Base-by-base conservation (phyloP, 2,329 filamentous ascomycete species). In the Penicillium sp. region DNA sequence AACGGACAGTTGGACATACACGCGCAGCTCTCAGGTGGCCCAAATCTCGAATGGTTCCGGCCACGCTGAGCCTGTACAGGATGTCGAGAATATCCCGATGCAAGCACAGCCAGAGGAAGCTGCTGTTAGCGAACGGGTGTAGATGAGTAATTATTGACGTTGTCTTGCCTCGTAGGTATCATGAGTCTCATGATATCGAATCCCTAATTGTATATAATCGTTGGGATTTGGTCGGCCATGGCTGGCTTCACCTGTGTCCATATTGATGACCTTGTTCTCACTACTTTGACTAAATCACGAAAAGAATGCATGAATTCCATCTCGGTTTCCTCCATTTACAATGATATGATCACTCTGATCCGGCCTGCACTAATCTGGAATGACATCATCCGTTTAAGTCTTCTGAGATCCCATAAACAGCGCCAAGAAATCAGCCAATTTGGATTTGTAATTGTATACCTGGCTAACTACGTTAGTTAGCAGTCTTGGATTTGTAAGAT, bases 1-100 rank as follows among this genome's bases (percentile, higher is more conserved):
- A 2, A 68, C 58, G 1, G 70, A 74, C 47, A 67, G 66, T 18
- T 74, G 70, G 69, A 62, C 69, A 11, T 66, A 64, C 43, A 43
- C 47, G 9, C 55, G 52, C 19, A 58, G 50, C 4, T 16, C 14
- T 11, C 5, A 31, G 10, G n/a, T 40, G 11, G n/a, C 22, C 11
- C 10, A 31, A 9, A n/a, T n/a, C 24, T 22, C 19, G 19, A 53
- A 54, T 24, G 33, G 40, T 4, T n/a, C 19, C 22, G 11, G 36
- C 16, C 35, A 49, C 18, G 27, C 18, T 13, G 22, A 53, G 33
- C n/a, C 31, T n/a, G 50, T 54, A n/a, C 50, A 39, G 27, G 58
- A 60, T 35, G 33, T 56, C 19, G 58, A 60, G 33, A 47, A 51
- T 16, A 54, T 60, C 33, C 44, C 58, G 6, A 47, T 60, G 58